Percentiles rank a stretch among this genome's conserved stretches.
Conservation (phyloP, 176 grass and related monocot genomes). For the Rhynchospora tenuis region DNA sequence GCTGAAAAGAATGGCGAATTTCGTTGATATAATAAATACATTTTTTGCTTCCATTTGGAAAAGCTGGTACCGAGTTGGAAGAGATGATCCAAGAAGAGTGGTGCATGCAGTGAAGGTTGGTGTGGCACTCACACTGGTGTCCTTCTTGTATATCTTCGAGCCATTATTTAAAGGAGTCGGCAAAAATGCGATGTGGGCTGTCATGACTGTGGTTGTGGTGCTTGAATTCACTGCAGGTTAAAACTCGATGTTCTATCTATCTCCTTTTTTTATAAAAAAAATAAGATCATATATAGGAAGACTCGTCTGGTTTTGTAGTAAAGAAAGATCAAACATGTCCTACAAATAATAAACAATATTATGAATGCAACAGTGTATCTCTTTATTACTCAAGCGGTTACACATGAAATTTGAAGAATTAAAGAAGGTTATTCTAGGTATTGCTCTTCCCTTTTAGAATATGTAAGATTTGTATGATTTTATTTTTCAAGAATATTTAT, state of each 20-base stretch:
- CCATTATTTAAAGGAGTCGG: constrained; percentile 72
- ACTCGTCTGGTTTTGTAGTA: neutral
- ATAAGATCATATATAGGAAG: neutral
- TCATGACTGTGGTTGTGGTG: constrained; percentile 93
- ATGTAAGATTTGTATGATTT: neutral
- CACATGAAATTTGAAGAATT: neutral
- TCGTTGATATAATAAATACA: constrained; percentile 30
- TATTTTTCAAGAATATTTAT: neutral
- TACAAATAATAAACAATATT: neutral
- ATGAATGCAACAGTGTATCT: neutral
- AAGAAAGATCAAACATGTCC: neutral
- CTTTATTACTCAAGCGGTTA: neutral
- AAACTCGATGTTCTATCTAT: neutral
- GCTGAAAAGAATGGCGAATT: neutral
- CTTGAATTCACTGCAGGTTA: constrained; percentile 95
- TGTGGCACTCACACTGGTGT: constrained; percentile 61
- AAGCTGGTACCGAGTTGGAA: constrained; percentile 44
- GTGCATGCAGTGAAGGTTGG: constrained; percentile 87
- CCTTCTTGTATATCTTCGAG: constrained; percentile 65
- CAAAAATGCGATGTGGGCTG: constrained; percentile 95
- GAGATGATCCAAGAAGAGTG: constrained; percentile 62
- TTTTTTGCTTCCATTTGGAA: constrained; percentile 36
- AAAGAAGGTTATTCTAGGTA: neutral
- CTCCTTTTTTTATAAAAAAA: neutral
- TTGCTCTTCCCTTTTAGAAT: neutral